These are phyloP conservation scores for Aspergillus fumigatus DNA, from an alignment of 2,329 filamentous ascomycete genomes.

Conservation along the genomic window DNA sequence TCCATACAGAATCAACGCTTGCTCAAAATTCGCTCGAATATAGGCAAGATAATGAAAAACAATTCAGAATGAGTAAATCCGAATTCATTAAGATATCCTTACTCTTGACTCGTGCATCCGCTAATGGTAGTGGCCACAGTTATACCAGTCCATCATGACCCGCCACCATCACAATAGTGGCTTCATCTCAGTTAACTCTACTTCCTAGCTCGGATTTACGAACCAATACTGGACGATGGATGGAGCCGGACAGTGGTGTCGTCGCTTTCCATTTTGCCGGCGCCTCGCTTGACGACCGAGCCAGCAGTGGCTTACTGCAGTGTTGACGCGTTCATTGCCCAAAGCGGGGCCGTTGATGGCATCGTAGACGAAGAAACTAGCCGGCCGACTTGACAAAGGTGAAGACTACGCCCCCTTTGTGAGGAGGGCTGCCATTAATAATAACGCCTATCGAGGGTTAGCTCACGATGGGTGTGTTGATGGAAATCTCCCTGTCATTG, in stretches of 20 bases:
- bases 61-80: background rate
- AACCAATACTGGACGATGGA: background rate
- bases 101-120: background rate
- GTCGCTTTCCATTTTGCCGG: background rate
- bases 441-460: background rate
- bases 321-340: background rate
- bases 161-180: background rate
- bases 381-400: background rate
- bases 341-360: background rate
- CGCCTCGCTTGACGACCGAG: background rate
- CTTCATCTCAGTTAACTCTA: background rate
- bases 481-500: background rate
- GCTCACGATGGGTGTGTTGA: background rate
- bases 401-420: background rate
- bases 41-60: background rate
- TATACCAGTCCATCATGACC: too few relatives aligned
- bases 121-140: background rate
- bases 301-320: background rate
- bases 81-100: background rate
- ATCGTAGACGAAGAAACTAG: background rate
- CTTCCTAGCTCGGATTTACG: background rate
- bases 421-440: background rate
- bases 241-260: too few relatives aligned
- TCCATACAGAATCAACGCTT: background rate
- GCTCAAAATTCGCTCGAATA: background rate